Evolutionary conservation across 306 rosid species (phyloP).

Genomic region (Luffa acutangula): DNA sequence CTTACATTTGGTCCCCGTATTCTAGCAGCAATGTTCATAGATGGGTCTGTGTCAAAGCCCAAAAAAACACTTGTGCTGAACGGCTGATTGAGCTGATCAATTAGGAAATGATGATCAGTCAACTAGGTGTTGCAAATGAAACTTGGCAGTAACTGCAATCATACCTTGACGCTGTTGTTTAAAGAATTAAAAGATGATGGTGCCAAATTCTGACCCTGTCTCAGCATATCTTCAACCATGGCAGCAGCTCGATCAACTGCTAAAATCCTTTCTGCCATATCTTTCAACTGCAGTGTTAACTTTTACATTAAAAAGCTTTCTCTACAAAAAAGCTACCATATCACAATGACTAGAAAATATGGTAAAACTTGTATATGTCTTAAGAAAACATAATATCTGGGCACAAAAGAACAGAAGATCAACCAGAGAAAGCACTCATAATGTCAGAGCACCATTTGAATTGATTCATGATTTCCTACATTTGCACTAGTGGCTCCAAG

Average conservation of each 20-base stretch:
- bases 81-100: conserved; percentile 37
- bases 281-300: conserved; percentile 55
- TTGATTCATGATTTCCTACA: not conserved
- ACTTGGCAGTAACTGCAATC: conserved; percentile 9
- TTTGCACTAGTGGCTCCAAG: not conserved
- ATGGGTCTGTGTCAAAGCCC: conserved; percentile 85
- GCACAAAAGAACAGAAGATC: not conserved
- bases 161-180: conserved; percentile 50
- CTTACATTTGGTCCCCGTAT: conserved; percentile 97
- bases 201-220: conserved; percentile 33
- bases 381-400: not conserved
- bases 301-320: conserved; percentile 15
- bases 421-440: not conserved
- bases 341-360: not conserved
- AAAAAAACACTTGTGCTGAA: conserved; percentile 48
- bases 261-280: conserved; percentile 70
- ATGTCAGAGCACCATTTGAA: not conserved
- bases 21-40: conserved; percentile 65
- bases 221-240: conserved; percentile 90
- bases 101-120: conserved; percentile 8
- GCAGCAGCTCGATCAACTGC: conserved; percentile 91
- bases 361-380: not conserved
- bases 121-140: not conserved
- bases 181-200: conserved; percentile 30
- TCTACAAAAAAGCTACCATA: conserved; percentile 8